Conservation (phyloP, 2,329 filamentous ascomycete species). For the Epichloe glyceriae region DNA sequence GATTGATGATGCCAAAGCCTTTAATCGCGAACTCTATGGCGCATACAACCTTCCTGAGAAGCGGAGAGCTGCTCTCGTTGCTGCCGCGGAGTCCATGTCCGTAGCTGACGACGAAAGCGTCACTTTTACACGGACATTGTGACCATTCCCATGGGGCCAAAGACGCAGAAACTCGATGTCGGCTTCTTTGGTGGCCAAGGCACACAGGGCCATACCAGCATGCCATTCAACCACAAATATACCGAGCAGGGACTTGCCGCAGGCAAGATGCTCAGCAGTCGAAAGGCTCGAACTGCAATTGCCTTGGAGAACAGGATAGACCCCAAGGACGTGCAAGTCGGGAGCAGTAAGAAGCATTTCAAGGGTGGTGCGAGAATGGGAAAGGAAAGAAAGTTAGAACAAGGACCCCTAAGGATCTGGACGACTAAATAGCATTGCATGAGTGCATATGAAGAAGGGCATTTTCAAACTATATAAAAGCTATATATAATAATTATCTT, state of each 20-base stretch:
- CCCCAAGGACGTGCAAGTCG: slow-evolving; percentile 56
- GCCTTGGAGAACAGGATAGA: slow-evolving; percentile 79
- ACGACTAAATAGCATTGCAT: slow-evolving; percentile 4
- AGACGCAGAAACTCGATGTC: slow-evolving; percentile 68
- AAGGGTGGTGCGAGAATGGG: slow-evolving; percentile 57
- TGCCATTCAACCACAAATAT: slow-evolving; percentile 86
- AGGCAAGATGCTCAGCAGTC: slow-evolving; percentile 59
- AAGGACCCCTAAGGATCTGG: slow-evolving; percentile 2
- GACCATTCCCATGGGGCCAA: slow-evolving; percentile 47
- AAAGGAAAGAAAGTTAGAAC: slow-evolving; percentile 34
- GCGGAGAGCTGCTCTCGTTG: slow-evolving; percentile 52
- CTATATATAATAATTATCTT: too few relatives aligned
- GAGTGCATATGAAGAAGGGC: not conserved
- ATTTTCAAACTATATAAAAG: too few relatives aligned
- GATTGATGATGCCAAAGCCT: slow-evolving; percentile 57
- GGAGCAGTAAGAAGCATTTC: slow-evolving; percentile 80
- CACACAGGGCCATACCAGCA: slow-evolving; percentile 52
- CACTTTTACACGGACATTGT: slow-evolving; percentile 34
- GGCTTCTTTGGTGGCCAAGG: slow-evolving; percentile 69
- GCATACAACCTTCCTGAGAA: slow-evolving; percentile 69
- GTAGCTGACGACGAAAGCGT: slow-evolving; percentile 20
- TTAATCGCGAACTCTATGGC: slow-evolving; percentile 86
- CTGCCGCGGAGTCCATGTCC: slow-evolving; percentile 34
- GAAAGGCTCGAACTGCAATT: slow-evolving; percentile 69
- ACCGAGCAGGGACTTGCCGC: slow-evolving; percentile 54